Evolutionary conservation across 371 early-diverging fungal species (phyloP).

Genomic region (Smittium mucronatum): DNA sequence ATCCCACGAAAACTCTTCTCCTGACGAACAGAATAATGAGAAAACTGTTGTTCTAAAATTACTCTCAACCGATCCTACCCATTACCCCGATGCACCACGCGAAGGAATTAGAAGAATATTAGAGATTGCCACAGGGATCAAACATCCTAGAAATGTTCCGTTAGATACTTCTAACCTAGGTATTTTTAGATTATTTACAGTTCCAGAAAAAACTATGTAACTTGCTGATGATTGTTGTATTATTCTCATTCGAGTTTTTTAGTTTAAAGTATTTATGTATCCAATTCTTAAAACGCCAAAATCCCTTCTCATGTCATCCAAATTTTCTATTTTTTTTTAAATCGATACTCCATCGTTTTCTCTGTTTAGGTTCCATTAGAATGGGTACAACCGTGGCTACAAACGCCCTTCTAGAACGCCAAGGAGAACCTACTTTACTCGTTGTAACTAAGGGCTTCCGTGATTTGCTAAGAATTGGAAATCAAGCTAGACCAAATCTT

Average conservation of each 20-base stretch:
- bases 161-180: conserved; percentile 55
- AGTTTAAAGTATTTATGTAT: too few species aligned
- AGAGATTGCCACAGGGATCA: conserved; percentile 62
- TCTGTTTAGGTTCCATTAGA: conserved; percentile 66
- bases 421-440: conserved; percentile 77
- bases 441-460: conserved; percentile 85
- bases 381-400: conserved; percentile 98
- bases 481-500: conserved; percentile 85
- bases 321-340: too few species aligned
- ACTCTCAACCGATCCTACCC: conserved; percentile 78
- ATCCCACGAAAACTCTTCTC: conserved; percentile 33
- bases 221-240: too few species aligned
- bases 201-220: too few species aligned
- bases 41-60: conserved; percentile 51
- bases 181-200: background rate
- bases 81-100: conserved; percentile 86
- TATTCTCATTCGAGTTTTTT: too few species aligned
- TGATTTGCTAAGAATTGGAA: conserved; percentile 55
- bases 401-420: conserved; percentile 79
- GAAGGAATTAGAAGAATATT: conserved; percentile 87
- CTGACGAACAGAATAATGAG: conserved; percentile 34
- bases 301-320: too few species aligned
- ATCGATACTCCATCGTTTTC: too few species aligned
- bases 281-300: too few species aligned
- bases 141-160: conserved; percentile 49